Conservation (phyloP, 495 filamentous ascomycete species). For the Penicillium samsonianum region DNA sequence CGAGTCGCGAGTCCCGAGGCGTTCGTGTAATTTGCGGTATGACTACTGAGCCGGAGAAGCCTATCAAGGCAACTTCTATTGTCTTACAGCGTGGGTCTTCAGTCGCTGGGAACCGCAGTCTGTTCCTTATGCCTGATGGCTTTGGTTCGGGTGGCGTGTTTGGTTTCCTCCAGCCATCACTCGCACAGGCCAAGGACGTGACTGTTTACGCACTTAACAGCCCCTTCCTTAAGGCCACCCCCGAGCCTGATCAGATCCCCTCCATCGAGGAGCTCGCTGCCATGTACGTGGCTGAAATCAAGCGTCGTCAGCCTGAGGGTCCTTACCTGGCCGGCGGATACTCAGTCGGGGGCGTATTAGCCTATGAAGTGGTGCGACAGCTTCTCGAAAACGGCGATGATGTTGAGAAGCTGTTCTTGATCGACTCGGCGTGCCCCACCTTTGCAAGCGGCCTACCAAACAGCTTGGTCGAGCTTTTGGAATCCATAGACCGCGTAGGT, state of each 20-base stretch:
- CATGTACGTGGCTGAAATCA: conserved; percentile 1
- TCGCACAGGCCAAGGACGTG: too few relatives aligned
- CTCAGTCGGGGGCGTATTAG: conserved; percentile 46
- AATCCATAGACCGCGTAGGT: too few relatives aligned
- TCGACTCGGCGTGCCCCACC: neutral
- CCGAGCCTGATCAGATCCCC: neutral
- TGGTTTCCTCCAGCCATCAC: neutral
- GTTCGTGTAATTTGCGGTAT: too few relatives aligned
- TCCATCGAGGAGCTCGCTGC: neutral
- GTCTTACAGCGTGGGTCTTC: too few relatives aligned
- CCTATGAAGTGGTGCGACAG: conserved; percentile 34
- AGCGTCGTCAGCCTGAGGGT: neutral
- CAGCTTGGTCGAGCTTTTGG: too few relatives aligned
- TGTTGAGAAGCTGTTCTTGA: neutral
- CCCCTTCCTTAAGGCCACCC: neutral
- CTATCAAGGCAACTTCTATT: too few relatives aligned
- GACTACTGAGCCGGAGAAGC: too few relatives aligned
- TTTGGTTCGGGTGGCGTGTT: neutral
- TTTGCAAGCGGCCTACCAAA: too few relatives aligned
- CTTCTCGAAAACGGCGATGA: conserved; percentile 19
- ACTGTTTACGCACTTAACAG: neutral
- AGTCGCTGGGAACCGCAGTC: too few relatives aligned
- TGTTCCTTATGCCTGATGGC: neutral
- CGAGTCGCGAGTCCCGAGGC: too few relatives aligned
- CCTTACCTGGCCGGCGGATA: conserved; percentile 38